These are phyloP conservation scores for Talaromyces stipitatus DNA, from an alignment of 495 filamentous ascomycete species.

Conservation along the genomic window DNA sequence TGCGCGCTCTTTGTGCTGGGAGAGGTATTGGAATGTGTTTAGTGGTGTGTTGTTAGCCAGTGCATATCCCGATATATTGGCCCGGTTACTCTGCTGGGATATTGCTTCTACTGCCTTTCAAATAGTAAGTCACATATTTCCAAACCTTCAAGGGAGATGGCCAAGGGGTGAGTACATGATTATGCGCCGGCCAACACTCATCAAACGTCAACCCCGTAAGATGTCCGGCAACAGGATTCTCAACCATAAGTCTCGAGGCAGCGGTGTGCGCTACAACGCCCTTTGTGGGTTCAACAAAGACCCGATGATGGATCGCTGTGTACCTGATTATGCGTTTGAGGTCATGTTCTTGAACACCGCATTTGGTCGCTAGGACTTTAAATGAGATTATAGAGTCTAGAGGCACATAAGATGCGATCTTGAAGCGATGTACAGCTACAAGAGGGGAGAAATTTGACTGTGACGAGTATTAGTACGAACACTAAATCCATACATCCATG, in stretches of 20 bases:
- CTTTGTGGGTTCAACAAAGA: constrained; percentile 45
- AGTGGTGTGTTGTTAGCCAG: constrained; percentile 3
- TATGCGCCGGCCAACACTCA: constrained; percentile 8
- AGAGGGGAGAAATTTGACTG: constrained; percentile 1
- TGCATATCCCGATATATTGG: constrained; percentile 4
- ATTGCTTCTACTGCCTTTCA: constrained; percentile 5
- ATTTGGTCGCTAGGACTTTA: constrained; percentile 30
- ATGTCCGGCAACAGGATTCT: constrained; percentile 17
- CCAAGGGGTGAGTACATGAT: not conserved
- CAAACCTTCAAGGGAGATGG: no score
- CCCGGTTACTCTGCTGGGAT: not conserved
- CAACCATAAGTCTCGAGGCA: constrained; percentile 33
- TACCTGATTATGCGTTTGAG: constrained; percentile 46
- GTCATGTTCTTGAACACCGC: constrained; percentile 34
- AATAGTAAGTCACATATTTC: no score
- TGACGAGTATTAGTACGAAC: not conserved
- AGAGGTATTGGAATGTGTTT: constrained; percentile 6
- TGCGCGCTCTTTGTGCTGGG: constrained; percentile 17
- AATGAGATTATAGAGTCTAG: constrained; percentile 33
- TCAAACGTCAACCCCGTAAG: constrained; percentile 6
- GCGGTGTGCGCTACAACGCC: constrained; percentile 48
- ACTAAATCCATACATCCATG: not conserved
- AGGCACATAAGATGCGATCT: constrained; percentile 21
- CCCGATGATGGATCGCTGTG: constrained; percentile 41
- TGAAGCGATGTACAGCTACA: constrained; percentile 24